Conservation (phyloP, 2,329 filamentous ascomycete genomes). For the Alternaria sp. region DNA sequence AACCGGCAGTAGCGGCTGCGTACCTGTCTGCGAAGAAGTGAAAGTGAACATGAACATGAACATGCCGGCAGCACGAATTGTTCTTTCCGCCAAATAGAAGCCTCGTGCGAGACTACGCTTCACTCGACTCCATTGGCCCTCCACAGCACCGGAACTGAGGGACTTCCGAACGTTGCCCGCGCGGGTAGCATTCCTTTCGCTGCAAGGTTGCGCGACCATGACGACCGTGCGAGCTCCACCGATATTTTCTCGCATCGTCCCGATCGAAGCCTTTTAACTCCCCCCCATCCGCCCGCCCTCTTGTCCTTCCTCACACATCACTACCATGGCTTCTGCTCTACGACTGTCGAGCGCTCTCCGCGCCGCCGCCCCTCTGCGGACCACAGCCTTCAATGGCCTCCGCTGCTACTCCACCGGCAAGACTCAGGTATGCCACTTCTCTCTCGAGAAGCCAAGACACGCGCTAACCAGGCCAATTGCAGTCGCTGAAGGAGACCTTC, state of each 20-base stretch:
- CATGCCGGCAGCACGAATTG: neutral
- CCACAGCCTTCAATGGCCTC: conserved; percentile 79
- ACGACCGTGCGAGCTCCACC: conserved; percentile 24
- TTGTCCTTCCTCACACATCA: conserved; percentile 38
- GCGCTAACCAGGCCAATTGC: conserved; percentile 39
- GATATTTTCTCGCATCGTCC: conserved; percentile 35
- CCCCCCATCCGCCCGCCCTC: conserved; percentile 42
- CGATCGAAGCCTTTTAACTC: conserved; percentile 34
- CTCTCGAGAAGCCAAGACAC: conserved; percentile 11
- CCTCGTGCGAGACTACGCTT: neutral
- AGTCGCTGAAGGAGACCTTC: conserved; percentile 99
- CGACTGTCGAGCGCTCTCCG: conserved; percentile 84
- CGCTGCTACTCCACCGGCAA: conserved; percentile 92
- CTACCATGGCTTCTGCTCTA: conserved; percentile 81
- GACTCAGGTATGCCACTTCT: conserved; percentile 69
- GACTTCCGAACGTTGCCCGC: conserved; percentile 12
- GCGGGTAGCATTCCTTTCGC: conserved; percentile 5
- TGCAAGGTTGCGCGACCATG: conserved; percentile 8
- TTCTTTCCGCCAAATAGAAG: neutral
- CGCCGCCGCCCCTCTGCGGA: conserved; percentile 69
- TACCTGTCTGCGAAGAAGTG: neutral
- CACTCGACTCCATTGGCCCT: neutral
- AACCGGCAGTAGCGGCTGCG: neutral
- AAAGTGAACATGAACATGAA: neutral
- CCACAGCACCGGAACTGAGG: conserved; percentile 8